Conservation (phyloP, 805 yeast genomes). For the Starmerella asiatica region DNA sequence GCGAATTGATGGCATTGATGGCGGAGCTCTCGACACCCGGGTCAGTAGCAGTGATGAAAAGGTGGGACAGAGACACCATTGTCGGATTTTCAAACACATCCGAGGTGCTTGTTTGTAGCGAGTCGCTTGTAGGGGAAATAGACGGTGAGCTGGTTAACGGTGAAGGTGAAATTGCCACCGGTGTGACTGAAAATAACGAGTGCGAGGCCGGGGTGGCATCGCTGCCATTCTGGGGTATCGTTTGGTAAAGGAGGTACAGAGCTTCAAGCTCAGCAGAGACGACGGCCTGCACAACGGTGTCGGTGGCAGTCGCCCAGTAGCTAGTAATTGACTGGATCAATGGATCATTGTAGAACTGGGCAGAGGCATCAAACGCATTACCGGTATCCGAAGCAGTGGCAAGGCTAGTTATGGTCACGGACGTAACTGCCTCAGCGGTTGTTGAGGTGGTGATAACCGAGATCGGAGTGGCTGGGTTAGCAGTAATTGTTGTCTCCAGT, state of each 20-base stretch:
- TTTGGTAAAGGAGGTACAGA: not conserved
- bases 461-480: not conserved
- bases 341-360: not conserved
- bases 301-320: conserved; percentile 3
- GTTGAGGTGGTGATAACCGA: not conserved
- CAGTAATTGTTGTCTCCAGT: too few relatives aligned
- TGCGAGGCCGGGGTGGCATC: not conserved
- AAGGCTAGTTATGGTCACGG: not conserved
- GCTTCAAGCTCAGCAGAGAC: not conserved
- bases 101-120: not conserved
- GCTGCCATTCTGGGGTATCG: not conserved
- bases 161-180: not conserved
- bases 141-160: not conserved
- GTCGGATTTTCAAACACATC: conserved; percentile 2
- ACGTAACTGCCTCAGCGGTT: not conserved
- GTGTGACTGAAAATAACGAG: too few relatives aligned
- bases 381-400: not conserved
- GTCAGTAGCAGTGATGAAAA: conserved; percentile 11
- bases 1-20: conserved; percentile 1
- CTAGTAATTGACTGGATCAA: conserved; percentile 1
- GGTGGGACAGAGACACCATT: conserved; percentile 1
- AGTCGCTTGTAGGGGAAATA: not conserved
- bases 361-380: not conserved
- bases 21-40: conserved; percentile 5
- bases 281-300: not conserved